Evolutionary conservation across 495 filamentous ascomycete genomes (phyloP), one percentile per base, ranked within the genome.

Genomic region (Durotheca rogersii): DNA sequence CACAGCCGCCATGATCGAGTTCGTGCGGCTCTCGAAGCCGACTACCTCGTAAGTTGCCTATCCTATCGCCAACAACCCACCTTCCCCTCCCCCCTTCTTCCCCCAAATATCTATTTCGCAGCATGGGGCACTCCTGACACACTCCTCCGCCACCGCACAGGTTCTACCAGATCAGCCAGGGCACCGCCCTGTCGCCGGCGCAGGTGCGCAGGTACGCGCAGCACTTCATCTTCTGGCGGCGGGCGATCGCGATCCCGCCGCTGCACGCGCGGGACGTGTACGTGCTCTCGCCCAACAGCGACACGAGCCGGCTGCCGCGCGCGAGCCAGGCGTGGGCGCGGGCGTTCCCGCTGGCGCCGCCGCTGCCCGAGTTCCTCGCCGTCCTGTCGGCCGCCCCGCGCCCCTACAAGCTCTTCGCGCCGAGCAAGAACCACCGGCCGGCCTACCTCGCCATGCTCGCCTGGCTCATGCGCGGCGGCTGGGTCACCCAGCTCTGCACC

Each of bases 151-250:
- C 25, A 49, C 17, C 6, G 23, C 7, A 29, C 37, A 80, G 77
- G 6, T 90, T 91, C 67, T 72, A 85, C 15, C 88, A 93, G 63
- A 85, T 95, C 15, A 86, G 86, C 15, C 80, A 83, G 16, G 77
- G 74, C 29, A 84, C 87, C 33, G 75, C 81, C 6, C 85, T 96
- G 27, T 79, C 87, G 1, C 77, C 93, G 5, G 71, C 78, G 3
- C 87, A 93, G 27, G 86, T 96, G 51, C 87, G 90, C 47, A 80
- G 86, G 60, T 82, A 94, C 38, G 89, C 90, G 7, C 84, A 87
- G 35, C 92, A 97, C 68, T 83, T 98, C 40, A 89, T 97, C 32
- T 94, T 92, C 71, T 96, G 90, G 90, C 81, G 93, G 21, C 84
- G 89, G 40, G 93, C 91, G 27, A 86, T 92, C 29, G 85, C 91